Percentiles rank a stretch among this genome's conserved stretches.
phyloP scores from a whole-genome alignment of 495 filamentous ascomycete species.

The Penicillium ochrochloron region DNA sequence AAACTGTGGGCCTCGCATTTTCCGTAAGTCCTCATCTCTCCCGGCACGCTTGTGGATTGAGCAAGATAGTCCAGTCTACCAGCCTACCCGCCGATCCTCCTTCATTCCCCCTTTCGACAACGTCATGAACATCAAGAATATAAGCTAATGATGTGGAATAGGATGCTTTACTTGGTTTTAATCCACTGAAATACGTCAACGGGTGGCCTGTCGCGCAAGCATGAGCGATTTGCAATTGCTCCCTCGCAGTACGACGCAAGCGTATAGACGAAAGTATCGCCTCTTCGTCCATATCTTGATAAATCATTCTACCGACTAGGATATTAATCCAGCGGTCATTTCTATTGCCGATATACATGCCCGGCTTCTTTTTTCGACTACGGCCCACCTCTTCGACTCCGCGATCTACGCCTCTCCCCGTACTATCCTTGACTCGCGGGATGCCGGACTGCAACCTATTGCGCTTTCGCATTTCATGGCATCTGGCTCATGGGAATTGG shows the following conservation, averaged over 20 bases:
- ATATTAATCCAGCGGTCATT: background rate
- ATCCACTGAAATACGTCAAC: conserved; percentile 45
- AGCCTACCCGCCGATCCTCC: conserved; percentile 26
- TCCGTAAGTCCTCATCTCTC: conserved; percentile 30
- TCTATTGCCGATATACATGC: background rate
- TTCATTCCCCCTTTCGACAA: conserved; percentile 16
- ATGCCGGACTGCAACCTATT: background rate
- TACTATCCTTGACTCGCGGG: background rate
- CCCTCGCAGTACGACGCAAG: background rate
- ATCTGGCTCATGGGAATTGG: too few relatives aligned
- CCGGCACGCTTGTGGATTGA: conserved; percentile 22
- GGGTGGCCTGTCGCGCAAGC: conserved; percentile 48
- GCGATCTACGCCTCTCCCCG: background rate
- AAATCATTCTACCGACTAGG: background rate
- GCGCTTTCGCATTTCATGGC: background rate
- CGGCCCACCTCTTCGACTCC: background rate
- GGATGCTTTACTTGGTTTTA: conserved; percentile 52
- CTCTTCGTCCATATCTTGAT: background rate
- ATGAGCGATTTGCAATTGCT: conserved; percentile 11
- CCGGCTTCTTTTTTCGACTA: background rate
- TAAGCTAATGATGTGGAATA: conserved; percentile 29
- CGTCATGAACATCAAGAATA: conserved; percentile 2
- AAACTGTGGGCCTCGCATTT: conserved; percentile 45
- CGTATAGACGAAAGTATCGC: background rate
- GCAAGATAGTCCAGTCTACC: conserved; percentile 10